Evolutionary conservation across 2,329 filamentous ascomycete genomes (phyloP).

Genomic region (Coniella vitis): DNA sequence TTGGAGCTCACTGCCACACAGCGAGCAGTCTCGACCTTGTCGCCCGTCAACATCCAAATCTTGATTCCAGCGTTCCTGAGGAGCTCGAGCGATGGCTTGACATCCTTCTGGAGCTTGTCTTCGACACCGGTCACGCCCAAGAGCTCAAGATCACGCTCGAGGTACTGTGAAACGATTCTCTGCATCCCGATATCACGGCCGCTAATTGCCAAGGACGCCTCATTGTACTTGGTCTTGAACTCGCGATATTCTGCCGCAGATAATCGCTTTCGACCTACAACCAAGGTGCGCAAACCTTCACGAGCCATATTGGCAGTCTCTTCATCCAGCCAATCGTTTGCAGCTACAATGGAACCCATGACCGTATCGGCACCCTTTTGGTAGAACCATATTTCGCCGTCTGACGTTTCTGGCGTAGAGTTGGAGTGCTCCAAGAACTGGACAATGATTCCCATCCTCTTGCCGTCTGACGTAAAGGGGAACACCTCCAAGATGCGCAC

Average conservation of each 20-base stretch:
- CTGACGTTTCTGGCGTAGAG: conserved; percentile 40
- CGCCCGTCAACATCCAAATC: conserved; percentile 99
- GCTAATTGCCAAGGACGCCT: conserved; percentile 73
- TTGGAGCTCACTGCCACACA: conserved; percentile 95
- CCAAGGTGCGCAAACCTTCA: conserved; percentile 87
- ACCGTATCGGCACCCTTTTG: conserved; percentile 98
- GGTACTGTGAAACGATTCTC: conserved; percentile 67
- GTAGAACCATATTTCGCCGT: conserved; percentile 92
- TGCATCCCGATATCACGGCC: conserved; percentile 79
- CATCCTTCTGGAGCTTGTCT: conserved; percentile 90
- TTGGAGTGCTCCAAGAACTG: conserved; percentile 64
- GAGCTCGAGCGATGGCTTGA: conserved; percentile 91
- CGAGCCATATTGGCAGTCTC: conserved; percentile 99
- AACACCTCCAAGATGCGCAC: conserved; percentile 91
- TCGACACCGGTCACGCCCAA: conserved; percentile 97
- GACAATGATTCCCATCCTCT: conserved; percentile 95
- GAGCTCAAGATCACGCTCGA: conserved; percentile 85
- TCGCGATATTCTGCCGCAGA: conserved; percentile 72
- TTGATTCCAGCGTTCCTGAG: conserved; percentile 96
- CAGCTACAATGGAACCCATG: conserved; percentile 90
- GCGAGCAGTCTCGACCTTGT: conserved; percentile 95
- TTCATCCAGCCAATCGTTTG: conserved; percentile 98
- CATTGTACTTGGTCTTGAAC: conserved; percentile 67
- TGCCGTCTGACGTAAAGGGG: conserved; percentile 95
- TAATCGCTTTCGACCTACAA: conserved; percentile 86